Evolutionary conservation across 2,329 filamentous ascomycete genomes (phyloP), one percentile per base, ranked within the genome.

Genomic region (Verticillium albo-atrum): DNA sequence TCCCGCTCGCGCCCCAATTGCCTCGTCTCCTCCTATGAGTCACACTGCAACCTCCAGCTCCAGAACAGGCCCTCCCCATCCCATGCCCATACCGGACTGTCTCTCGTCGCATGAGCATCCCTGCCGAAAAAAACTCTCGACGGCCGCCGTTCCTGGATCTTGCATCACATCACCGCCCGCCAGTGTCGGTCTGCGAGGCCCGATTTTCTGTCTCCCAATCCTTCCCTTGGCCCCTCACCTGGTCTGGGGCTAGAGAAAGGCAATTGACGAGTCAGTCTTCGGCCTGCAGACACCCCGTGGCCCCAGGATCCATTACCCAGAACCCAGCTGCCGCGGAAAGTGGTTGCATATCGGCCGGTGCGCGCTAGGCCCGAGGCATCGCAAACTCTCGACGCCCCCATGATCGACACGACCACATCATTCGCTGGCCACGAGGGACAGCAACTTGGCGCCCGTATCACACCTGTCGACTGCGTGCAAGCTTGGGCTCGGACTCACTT

Each of bases 1-100:
- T 47, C 20, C 37, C 37, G 37, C n/a, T 47, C n/a, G 20, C n/a
- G 7, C 37, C 37, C 37, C 37, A 47, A 47, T 47, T 23, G 20
- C 37, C 25, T 47, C 6, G 6, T n/a, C 25, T 14, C 15, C 34
- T 37, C 20, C 37, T 54, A 34, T 54, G 52, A 54, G 27, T 54
- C 52, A 54, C 52, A 54, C 51, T 32, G n/a, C 37, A 23, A 47
- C 37, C 37, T 23, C 20, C 20, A 23, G 37, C 23, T 9, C 20
- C n/a, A 12, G n/a, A 7, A n/a, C 9, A 12, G n/a, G 9, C 37
- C 9, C 52, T 25, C 25, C 26, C 52, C 15, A 56, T 59, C 47
- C 57, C 70, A 61, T 61, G 72, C 64, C 60, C 58, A 54, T 25
- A 56, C n/a, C n/a, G n/a, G 54, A 20, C 32, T 27, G 56, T 63